Percentiles rank a stretch among this genome's conserved stretches.
Conservation (phyloP, 176 grass and related monocot genomes). For the Ampelocalamus luodianensis region DNA sequence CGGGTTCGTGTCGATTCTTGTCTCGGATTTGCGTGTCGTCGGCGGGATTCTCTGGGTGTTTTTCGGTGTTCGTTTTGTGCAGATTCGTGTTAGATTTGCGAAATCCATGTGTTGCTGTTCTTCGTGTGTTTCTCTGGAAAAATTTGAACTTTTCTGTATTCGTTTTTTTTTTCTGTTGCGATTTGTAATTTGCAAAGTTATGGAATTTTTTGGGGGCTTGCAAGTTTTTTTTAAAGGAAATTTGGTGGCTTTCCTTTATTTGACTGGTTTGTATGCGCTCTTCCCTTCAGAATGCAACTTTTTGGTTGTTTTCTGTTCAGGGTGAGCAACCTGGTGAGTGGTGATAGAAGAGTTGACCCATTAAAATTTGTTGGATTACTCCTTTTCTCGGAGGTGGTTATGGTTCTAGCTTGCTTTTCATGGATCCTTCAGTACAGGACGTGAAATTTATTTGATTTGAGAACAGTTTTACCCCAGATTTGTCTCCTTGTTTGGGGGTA, state of each 20-base stretch:
- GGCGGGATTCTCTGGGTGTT: not conserved
- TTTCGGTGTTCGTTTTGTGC: not conserved
- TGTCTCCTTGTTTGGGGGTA: not conserved
- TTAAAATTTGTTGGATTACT: not conserved
- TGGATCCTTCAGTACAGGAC: not conserved
- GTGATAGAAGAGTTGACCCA: conserved; percentile 18
- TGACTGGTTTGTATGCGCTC: not conserved
- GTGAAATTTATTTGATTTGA: not conserved
- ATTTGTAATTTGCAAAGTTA: not conserved
- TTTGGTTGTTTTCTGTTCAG: conserved; percentile 29
- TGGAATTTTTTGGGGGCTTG: not conserved
- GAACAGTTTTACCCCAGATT: conserved; percentile 1
- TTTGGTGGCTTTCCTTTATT: not conserved
- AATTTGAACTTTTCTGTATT: not conserved
- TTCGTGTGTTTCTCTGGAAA: not conserved
- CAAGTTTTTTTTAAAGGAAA: not conserved
- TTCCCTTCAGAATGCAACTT: not conserved
- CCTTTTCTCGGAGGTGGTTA: not conserved
- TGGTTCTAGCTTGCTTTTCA: conserved; percentile 13
- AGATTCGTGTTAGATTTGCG: conserved; percentile 19
- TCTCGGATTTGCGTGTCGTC: not conserved
- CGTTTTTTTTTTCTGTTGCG: not conserved
- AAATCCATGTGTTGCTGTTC: not conserved
- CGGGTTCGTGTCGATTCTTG: not conserved
- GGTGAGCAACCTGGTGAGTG: conserved; percentile 37